Base-by-base conservation (phyloP, 2,329 filamentous ascomycete species). In the Didymella sp. region DNA sequence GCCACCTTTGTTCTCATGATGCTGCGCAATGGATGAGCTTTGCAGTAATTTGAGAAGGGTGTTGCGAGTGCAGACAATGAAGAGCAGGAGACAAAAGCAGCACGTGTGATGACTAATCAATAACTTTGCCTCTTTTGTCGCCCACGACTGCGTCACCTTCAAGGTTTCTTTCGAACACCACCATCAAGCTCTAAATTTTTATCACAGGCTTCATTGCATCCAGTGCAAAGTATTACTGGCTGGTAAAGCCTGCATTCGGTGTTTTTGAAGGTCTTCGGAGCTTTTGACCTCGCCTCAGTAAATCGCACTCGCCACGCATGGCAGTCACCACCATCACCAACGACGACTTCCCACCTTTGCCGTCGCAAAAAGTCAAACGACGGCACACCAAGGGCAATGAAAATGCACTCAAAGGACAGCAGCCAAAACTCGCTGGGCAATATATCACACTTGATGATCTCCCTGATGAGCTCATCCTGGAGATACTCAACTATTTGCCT, bases 381-480 rank as follows among this genome's bases (percentile, higher is more conserved):
- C 45, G 19, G 15, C 33, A 31, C 28, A 28, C 28, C 15, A 42
- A 30, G 17, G 45, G 41, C 27, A 38, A 21, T 1, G 27, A 28
- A 33, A 11, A 1, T 15, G 21, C 15, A 19, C 15, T 9, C 24
- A 19, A 19, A 15, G 6, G 4, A 9, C 27, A 42, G 12, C 21
- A 28, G 4, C 12, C 28, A n/a, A 49, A 40, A 15, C 5, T 7
- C 24, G 12, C 17, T 27, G 22, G 21, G 2, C 11, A 21, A 13
- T 28, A 12, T 17, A 49, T 58, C 22, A 61, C 66, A 8, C 33
- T 72, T 11, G 51, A 58, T 27, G 59, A 69, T 42, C 61, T 74
- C 9, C 70, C 71, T 1, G 65, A 69, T 37, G 71, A 74, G 51
- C 60, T 73, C 1, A 48, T 72, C n/a, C 48, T 70, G 3, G 46